Conservation (phyloP, 345 rosid genomes). For the Murraya paniculata region DNA sequence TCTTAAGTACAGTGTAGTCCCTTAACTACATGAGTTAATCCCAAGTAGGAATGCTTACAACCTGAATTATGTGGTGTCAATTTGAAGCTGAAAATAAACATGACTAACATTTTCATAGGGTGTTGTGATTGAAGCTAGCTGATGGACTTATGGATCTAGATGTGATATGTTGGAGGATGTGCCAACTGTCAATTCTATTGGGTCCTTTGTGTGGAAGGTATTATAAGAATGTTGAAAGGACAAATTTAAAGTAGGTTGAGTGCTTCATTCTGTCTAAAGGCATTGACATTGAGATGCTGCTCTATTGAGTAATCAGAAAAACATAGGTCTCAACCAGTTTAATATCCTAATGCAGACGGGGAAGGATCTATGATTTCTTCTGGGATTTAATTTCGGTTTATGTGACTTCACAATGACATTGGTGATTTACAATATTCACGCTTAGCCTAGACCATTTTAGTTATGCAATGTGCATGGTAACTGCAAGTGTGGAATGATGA, state of each 20-base stretch:
- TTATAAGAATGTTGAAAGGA: neutral
- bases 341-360: neutral
- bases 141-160: neutral
- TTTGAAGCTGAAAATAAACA: neutral
- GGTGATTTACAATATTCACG: neutral
- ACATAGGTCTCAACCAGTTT: neutral
- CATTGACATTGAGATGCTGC: neutral
- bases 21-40: neutral
- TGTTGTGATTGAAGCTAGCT: neutral
- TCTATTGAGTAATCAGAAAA: neutral
- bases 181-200: neutral
- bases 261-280: neutral
- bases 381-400: neutral
- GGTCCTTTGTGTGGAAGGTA: neutral
- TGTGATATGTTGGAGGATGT: neutral
- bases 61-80: neutral
- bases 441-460: neutral
- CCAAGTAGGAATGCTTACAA: neutral
- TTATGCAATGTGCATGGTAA: neutral
- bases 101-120: neutral
- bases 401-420: neutral
- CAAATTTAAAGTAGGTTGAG: neutral
- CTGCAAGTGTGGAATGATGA: neutral
- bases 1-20: neutral
- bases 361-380: neutral